A percentile compares a stretch with the other conserved stretches of the same genome.
These are phyloP conservation scores for Hericium erinaceus DNA, from an alignment of 768 basidiomycete genomes.

Conservation along the genomic window DNA sequence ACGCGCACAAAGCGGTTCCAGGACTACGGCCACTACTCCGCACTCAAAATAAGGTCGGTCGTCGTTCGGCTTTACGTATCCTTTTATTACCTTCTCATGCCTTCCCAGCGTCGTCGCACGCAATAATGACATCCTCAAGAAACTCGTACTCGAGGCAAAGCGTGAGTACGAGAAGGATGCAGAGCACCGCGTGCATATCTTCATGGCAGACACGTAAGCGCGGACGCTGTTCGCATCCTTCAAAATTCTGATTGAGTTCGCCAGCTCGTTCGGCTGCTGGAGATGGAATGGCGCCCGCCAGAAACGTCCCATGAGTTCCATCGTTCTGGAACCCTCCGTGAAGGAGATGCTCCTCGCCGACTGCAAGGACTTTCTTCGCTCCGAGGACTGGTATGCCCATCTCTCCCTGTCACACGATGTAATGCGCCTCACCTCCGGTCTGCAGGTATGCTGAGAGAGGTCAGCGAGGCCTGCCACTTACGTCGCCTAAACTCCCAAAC, in stretches of 20 bases:
- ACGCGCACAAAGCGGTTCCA: constrained; percentile 70
- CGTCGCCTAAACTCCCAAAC: background rate
- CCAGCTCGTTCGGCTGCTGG: constrained; percentile 68
- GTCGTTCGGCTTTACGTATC: constrained; percentile 14
- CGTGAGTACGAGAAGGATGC: constrained; percentile 87
- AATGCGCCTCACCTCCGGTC: constrained; percentile 7
- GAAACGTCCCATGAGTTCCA: constrained; percentile 88
- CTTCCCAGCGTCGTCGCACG: constrained; percentile 68
- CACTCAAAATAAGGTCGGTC: constrained; percentile 71
- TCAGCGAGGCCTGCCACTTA: constrained; percentile 24
- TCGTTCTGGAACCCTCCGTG: constrained; percentile 81
- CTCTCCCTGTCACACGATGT: constrained; percentile 12
- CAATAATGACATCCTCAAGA: constrained; percentile 81
- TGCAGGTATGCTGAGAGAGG: constrained; percentile 86
- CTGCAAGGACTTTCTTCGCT: constrained; percentile 76
- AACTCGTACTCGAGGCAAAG: constrained; percentile 79
- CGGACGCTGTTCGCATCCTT: constrained; percentile 10
- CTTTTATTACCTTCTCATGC: constrained; percentile 1
- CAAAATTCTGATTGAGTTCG: constrained; percentile 5
- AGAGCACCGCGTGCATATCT: constrained; percentile 84
- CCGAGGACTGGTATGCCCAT: constrained; percentile 69
- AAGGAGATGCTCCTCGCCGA: constrained; percentile 87
- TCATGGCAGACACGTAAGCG: constrained; percentile 79
- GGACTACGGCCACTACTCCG: constrained; percentile 63
- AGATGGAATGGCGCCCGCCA: constrained; percentile 83